Evolutionary conservation across 2,329 filamentous ascomycete species (phyloP).

Genomic region (Hypoxylon sp.): DNA sequence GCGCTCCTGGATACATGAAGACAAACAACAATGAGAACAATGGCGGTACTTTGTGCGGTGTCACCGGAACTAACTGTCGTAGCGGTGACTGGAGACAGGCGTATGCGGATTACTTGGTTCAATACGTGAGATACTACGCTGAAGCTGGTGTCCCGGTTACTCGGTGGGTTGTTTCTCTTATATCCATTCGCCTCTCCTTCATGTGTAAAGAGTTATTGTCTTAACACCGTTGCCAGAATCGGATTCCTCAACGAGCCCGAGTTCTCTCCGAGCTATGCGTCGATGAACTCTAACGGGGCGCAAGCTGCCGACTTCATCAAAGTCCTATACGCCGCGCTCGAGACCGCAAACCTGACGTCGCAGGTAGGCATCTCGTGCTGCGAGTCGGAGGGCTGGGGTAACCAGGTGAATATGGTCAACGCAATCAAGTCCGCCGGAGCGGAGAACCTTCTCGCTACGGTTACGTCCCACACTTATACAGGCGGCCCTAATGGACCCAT

Average conservation of each 20-base stretch:
- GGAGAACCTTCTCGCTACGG: constrained; percentile 54
- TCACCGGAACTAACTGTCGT: constrained; percentile 49
- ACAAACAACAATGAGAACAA: constrained; percentile 57
- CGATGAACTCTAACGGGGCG: constrained; percentile 50
- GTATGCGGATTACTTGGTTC: constrained; percentile 62
- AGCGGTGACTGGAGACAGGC: constrained; percentile 60
- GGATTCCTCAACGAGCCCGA: constrained; percentile 52
- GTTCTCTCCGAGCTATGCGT: constrained; percentile 48
- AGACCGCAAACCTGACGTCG: constrained; percentile 47
- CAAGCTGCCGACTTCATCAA: constrained; percentile 52
- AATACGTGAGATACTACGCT: constrained; percentile 58
- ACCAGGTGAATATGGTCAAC: constrained; percentile 56
- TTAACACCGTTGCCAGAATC: constrained; percentile 31
- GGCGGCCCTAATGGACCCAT: constrained; percentile 54
- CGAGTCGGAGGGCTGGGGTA: constrained; percentile 58
- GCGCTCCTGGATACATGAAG: constrained; percentile 61
- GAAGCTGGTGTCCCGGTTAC: constrained; percentile 54
- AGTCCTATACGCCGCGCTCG: constrained; percentile 45
- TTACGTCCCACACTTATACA: constrained; percentile 61
- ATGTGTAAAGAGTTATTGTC: background rate
- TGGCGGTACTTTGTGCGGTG: constrained; percentile 58
- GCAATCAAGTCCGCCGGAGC: constrained; percentile 55
- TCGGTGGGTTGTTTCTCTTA: constrained; percentile 34
- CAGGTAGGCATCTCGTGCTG: constrained; percentile 51
- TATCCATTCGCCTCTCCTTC: background rate